Base-by-base conservation (phyloP, 768 basidiomycete species). In the Collybia nuda region DNA sequence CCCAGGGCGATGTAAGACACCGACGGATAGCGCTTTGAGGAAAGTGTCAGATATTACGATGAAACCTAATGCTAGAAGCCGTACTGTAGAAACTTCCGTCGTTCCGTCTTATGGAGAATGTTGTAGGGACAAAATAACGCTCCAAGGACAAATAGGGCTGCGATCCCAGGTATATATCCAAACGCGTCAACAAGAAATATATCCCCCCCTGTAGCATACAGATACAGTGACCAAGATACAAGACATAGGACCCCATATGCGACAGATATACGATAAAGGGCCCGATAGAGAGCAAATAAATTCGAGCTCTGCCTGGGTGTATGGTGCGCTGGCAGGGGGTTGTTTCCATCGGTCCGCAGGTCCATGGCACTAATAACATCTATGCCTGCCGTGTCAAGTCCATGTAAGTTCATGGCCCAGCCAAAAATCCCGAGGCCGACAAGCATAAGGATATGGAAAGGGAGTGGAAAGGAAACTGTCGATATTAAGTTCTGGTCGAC, bases 401-500 rank as follows among this genome's bases (percentile, higher is more conserved):
- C 81, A 67, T 98, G 95, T 6, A 98, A 70, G 67, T 98, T 99
- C 28, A 86, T 84, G 0, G 93, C 93, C 94, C 96, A 99, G 54
- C 86, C 86, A 3, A 96, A 72, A 48, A 94, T 80, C 9, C 92
- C 94, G 28, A 91, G 58, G 17, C 90, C 88, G 47, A 82, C 75
- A 51, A 97, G 77, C 56, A 82, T 79, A 51, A 97, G 79, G 21
- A 93, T 91, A 54, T 97, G 89, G 65, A 93, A 98, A 0, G 97
- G 96, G 1, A 99, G 78, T 9, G 97, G 96, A 63, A 96, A 89
- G 17, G 71, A 69, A 32, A 77, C 72, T 47, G 81, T 75, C 50
- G 82, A 73, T 39, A 76, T 68, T 40, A 75, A 64, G 54, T 82
- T 79, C 55, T 70, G 49, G 46, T 55, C 58, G 29, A 56, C 40